phyloP scores from a whole-genome alignment of 2,329 filamentous ascomycete species.

The Zopfia rhizophila region DNA sequence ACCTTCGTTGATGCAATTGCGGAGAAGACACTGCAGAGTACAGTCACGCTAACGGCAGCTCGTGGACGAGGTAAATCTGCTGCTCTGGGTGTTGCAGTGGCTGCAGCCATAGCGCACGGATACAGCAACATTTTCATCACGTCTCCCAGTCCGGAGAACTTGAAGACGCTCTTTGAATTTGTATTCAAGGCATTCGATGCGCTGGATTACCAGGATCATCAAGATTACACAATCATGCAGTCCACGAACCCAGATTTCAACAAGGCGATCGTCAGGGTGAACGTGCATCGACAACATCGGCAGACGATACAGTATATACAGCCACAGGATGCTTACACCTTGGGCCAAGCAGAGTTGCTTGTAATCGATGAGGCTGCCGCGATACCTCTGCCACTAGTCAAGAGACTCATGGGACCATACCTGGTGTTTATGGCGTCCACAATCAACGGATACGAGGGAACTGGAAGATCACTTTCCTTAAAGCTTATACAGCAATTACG shows the following conservation, averaged over 20 bases:
- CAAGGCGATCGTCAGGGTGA: conserved; percentile 97
- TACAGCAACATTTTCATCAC: conserved; percentile 99
- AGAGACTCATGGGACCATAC: conserved; percentile 95
- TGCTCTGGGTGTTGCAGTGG: conserved; percentile 91
- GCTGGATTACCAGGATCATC: conserved; percentile 90
- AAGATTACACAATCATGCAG: conserved; percentile 97
- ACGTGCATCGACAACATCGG: conserved; percentile 91
- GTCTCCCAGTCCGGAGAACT: conserved; percentile 94
- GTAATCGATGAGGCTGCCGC: conserved; percentile 98
- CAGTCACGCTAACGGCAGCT: conserved; percentile 90
- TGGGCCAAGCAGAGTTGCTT: conserved; percentile 93
- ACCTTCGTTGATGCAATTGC: conserved; percentile 97
- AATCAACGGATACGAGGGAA: conserved; percentile 98
- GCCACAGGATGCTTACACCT: conserved; percentile 92
- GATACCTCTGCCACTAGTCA: conserved; percentile 90
- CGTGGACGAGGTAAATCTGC: conserved; percentile 97
- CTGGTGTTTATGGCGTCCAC: conserved; percentile 99
- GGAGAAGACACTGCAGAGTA: conserved; percentile 94
- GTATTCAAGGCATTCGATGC: conserved; percentile 98
- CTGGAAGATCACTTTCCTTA: conserved; percentile 90
- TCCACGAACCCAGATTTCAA: conserved; percentile 99
- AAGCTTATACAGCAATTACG: conserved; percentile 97
- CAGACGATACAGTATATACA: conserved; percentile 99
- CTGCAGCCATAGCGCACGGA: conserved; percentile 91
- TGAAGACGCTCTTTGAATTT: conserved; percentile 98